Evolutionary conservation across 169 alveolate species (phyloP).

Genomic region (Eimeria zaria): DNA sequence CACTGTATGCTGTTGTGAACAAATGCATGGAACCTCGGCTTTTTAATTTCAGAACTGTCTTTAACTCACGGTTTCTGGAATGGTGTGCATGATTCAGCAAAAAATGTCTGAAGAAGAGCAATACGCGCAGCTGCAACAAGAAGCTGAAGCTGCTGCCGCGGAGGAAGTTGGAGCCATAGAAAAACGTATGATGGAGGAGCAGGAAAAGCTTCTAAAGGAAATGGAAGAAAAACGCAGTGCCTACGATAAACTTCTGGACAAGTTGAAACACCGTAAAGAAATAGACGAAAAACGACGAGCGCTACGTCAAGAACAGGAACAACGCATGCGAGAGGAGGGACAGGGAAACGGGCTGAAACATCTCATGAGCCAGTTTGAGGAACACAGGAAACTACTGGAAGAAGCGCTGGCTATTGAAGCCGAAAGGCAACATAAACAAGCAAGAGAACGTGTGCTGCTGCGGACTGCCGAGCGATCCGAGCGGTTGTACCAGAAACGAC

Average conservation of each 20-base stretch:
- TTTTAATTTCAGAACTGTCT: not conserved
- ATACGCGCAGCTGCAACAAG: constrained; percentile 12
- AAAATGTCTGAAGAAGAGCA: constrained; percentile 58
- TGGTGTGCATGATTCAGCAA: constrained; percentile 3
- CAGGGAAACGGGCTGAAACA: not conserved
- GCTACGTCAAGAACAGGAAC: constrained; percentile 43
- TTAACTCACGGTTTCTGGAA: not conserved
- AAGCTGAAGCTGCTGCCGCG: constrained; percentile 64
- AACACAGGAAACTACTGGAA: constrained; percentile 38
- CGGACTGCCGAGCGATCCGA: constrained; percentile 33
- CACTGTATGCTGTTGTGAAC: not conserved
- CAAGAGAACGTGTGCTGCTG: constrained; percentile 34
- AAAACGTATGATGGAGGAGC: constrained; percentile 64
- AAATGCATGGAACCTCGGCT: not conserved
- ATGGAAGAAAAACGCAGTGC: constrained; percentile 57
- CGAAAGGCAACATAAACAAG: constrained; percentile 27
- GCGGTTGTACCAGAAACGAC: constrained; percentile 35
- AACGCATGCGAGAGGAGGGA: constrained; percentile 41
- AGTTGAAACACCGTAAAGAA: constrained; percentile 54
- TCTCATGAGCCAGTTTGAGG: constrained; percentile 63
- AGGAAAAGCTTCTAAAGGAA: constrained; percentile 40
- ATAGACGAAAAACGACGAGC: constrained; percentile 43
- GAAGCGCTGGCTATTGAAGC: constrained; percentile 51
- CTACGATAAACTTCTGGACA: constrained; percentile 40
- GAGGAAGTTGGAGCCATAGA: constrained; percentile 64